Base-by-base conservation (phyloP, 345 rosid species). In the Ceriops tagal region DNA sequence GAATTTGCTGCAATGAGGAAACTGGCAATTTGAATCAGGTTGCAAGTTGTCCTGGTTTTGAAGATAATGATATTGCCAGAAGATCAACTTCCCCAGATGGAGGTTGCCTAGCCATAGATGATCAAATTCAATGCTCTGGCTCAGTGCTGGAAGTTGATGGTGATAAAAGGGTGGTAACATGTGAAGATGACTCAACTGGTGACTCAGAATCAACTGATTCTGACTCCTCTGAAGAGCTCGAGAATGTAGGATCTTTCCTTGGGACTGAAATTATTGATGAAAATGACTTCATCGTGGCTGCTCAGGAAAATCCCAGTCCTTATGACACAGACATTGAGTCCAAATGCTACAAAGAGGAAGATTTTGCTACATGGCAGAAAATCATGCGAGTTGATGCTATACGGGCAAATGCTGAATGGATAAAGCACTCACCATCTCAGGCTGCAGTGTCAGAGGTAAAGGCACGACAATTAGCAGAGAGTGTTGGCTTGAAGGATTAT, bases 371-470 rank as follows among this genome's bases (percentile, higher is more conserved):
- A 22, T 93, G 95, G 97, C 96, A 88, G 82, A 87, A 90, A 80
- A 93, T 91, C 62, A 91, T 93, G 68, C 91, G 89, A 43, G 91
- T 89, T 47, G 98, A 93, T 80, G 98, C 98, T 9, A 76, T 93
- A 78, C 85, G 97, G 70, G 92, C 96, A 53, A 88, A 88, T 82
- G 77, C 78, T 21, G 98, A 93, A 37, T 93, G 98, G 97, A 74
- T 81, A 18, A 53, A 65, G 68, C 87, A 86, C 77, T 85, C 95
- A 20, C 88, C 92, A 6, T 71, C 89, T 62, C 97, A 87, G 83
- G 92, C 92, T 68, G 59, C 80, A 20, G 80, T 89, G 22, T 83
- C 89, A 16, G 87, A 81, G 74, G 73, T 71, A 39, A 79, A 78
- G 73, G 95, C 98, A 58, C 78, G 64, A 6, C 73, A 60, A 34